Conservation (phyloP, 2,329 filamentous ascomycete species). For the Plectosphaerella cucumerina region DNA sequence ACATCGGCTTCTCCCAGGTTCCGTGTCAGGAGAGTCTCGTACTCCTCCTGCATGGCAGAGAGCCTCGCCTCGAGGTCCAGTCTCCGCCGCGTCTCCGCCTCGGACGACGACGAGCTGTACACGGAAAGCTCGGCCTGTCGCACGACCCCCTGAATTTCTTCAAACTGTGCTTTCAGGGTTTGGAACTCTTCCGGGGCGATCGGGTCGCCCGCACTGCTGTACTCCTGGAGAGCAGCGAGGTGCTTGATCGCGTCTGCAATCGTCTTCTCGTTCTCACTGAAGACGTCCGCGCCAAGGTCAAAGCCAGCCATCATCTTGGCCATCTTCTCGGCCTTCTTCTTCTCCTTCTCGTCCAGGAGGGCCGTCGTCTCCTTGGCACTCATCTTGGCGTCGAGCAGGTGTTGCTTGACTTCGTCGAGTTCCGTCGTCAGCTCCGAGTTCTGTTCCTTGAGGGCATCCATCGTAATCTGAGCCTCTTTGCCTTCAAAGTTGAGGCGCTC, state of each 20-base stretch:
- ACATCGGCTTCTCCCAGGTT: slow-evolving; percentile 76
- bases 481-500: slow-evolving; percentile 94
- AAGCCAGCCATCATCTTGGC: slow-evolving; percentile 99
- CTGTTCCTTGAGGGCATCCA: slow-evolving; percentile 95
- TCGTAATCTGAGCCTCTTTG: slow-evolving; percentile 95
- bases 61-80: slow-evolving; percentile 75
- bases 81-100: slow-evolving; percentile 63
- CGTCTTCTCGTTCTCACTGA: slow-evolving; percentile 86
- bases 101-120: slow-evolving; percentile 62
- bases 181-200: slow-evolving; percentile 79
- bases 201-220: slow-evolving; percentile 71
- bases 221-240: slow-evolving; percentile 72
- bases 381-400: slow-evolving; percentile 94
- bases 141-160: slow-evolving; percentile 89
- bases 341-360: slow-evolving; percentile 93
- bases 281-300: slow-evolving; percentile 86
- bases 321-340: slow-evolving; percentile 98
- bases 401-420: slow-evolving; percentile 92
- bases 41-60: slow-evolving; percentile 71
- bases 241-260: slow-evolving; percentile 82
- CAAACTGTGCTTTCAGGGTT: slow-evolving; percentile 70
- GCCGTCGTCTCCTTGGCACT: slow-evolving; percentile 89
- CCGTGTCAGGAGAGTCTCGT: slow-evolving; percentile 75
- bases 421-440: slow-evolving; percentile 90
- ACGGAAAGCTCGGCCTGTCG: slow-evolving; percentile 87